Evolutionary conservation across 345 rosid genomes (phyloP).

Genomic region (Moringa oleifera): DNA sequence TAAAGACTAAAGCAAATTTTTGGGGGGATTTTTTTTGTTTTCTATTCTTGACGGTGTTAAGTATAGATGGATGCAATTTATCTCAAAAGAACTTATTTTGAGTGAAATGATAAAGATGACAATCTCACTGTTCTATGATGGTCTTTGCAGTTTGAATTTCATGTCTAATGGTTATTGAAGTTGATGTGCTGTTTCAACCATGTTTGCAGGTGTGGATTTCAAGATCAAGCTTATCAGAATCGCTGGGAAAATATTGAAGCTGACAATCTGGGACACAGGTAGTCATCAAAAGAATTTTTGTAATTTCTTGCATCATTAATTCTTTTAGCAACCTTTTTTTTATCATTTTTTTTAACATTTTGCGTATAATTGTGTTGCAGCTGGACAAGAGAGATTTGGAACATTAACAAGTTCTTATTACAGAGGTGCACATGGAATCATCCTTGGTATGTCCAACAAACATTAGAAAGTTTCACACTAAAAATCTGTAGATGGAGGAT

Average conservation of each 20-base stretch:
- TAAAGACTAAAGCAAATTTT: too few relatives aligned
- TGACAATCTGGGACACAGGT: constrained; percentile 99
- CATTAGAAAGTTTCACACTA: not conserved
- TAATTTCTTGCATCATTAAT: too few relatives aligned
- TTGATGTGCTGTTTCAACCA: not conserved
- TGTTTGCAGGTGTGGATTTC: constrained; percentile 89
- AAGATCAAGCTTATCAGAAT: constrained; percentile 68
- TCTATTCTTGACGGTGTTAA: not conserved
- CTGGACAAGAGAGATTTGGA: constrained; percentile 97
- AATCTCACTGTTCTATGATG: not conserved
- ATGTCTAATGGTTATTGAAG: not conserved
- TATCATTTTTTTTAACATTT: constrained; percentile 3
- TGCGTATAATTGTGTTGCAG: constrained; percentile 45
- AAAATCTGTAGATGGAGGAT: not conserved
- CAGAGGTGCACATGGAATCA: constrained; percentile 91
- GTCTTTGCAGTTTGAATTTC: not conserved
- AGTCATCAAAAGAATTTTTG: constrained; percentile 3
- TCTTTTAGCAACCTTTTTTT: too few relatives aligned
- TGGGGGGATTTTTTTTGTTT: too few relatives aligned
- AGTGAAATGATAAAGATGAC: not conserved
- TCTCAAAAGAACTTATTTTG: not conserved
- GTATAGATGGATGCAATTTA: not conserved
- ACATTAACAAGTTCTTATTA: constrained; percentile 78
- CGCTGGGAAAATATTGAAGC: constrained; percentile 77
- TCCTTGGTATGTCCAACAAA: constrained; percentile 56